These are phyloP conservation scores for Maudiozyma pseudohumilis DNA, from an alignment of 805 yeast genomes.

Conservation along the genomic window DNA sequence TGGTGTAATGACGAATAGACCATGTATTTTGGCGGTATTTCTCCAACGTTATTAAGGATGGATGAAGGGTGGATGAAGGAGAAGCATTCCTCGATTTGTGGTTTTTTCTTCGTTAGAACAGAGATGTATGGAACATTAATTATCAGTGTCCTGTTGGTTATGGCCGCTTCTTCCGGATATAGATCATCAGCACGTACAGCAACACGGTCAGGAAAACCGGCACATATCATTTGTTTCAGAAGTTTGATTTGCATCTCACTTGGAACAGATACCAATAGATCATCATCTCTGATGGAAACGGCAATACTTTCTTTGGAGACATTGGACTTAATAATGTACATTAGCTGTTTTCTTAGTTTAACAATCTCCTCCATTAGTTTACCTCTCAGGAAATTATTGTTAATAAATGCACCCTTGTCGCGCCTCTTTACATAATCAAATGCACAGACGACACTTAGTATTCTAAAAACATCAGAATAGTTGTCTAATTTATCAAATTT, in stretches of 20 bases:
- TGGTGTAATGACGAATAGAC: slow-evolving; percentile 61
- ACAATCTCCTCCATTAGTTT: slow-evolving; percentile 79
- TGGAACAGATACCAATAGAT: slow-evolving; percentile 57
- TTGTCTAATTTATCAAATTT: slow-evolving; percentile 60
- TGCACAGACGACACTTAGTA: slow-evolving; percentile 80
- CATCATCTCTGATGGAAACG: slow-evolving; percentile 32
- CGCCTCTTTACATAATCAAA: slow-evolving; percentile 57
- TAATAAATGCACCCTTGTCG: slow-evolving; percentile 40
- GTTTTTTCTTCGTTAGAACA: slow-evolving; percentile 32
- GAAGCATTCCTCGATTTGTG: slow-evolving; percentile 38
- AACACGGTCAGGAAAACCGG: slow-evolving; percentile 87
- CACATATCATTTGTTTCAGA: slow-evolving; percentile 81
- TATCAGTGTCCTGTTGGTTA: slow-evolving; percentile 49
- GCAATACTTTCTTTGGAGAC: slow-evolving; percentile 54
- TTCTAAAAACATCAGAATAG: slow-evolving; percentile 62
- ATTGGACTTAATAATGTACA: slow-evolving; percentile 60
- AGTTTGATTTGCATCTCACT: slow-evolving; percentile 58
- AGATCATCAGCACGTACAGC: slow-evolving; percentile 73
- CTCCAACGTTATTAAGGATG: slow-evolving; percentile 48
- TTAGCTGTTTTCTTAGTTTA: slow-evolving; percentile 71
- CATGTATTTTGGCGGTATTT: slow-evolving; percentile 67
- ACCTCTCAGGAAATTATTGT: slow-evolving; percentile 56
- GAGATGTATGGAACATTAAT: slow-evolving; percentile 58
- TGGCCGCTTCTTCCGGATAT: slow-evolving; percentile 48
- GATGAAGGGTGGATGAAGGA: slow-evolving; percentile 80